Evolutionary conservation across 148 eudicot genomes (phyloP).

Genomic region (Tetragonia tetragonoides): DNA sequence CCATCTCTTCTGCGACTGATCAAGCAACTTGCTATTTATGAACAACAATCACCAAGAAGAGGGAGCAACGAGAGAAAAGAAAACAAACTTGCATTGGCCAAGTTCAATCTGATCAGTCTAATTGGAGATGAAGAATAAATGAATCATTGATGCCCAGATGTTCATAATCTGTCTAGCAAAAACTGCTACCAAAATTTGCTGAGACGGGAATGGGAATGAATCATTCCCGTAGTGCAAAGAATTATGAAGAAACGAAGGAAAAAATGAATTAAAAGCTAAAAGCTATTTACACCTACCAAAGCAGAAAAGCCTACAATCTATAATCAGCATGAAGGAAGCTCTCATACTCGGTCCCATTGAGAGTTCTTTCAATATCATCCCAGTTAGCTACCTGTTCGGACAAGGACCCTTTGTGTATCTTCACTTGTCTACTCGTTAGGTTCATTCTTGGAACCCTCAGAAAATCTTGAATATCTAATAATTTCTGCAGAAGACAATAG

Average conservation of each 20-base stretch:
- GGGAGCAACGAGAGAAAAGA: not conserved
- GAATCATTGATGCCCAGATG: conserved; percentile 10
- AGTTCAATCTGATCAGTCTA: not conserved
- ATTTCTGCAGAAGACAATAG: conserved; percentile 31
- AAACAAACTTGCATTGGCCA: not conserved
- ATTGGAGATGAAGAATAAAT: conserved; percentile 9
- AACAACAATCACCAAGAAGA: not conserved
- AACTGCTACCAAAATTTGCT: conserved; percentile 17
- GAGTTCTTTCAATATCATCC: conserved; percentile 61
- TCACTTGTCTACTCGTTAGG: conserved; percentile 69
- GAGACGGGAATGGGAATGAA: not conserved
- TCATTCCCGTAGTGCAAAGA: not conserved
- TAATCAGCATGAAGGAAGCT: conserved; percentile 57
- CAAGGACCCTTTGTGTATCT: conserved; percentile 79
- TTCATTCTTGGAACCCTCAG: conserved; percentile 60
- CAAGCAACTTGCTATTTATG: not conserved
- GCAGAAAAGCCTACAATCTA: conserved; percentile 35
- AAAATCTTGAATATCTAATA: conserved; percentile 76
- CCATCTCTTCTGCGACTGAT: no score
- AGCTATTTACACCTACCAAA: conserved; percentile 36
- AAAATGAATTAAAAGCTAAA: not conserved
- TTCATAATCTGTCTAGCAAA: conserved; percentile 6
- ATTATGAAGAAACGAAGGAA: not conserved
- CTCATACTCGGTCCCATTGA: conserved; percentile 71
- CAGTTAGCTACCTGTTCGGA: conserved; percentile 74